Evolutionary conservation across 1,284 basidiomycete species (phyloP), one percentile per base, ranked within the genome.

Genomic region (Omphalotus olearius): DNA sequence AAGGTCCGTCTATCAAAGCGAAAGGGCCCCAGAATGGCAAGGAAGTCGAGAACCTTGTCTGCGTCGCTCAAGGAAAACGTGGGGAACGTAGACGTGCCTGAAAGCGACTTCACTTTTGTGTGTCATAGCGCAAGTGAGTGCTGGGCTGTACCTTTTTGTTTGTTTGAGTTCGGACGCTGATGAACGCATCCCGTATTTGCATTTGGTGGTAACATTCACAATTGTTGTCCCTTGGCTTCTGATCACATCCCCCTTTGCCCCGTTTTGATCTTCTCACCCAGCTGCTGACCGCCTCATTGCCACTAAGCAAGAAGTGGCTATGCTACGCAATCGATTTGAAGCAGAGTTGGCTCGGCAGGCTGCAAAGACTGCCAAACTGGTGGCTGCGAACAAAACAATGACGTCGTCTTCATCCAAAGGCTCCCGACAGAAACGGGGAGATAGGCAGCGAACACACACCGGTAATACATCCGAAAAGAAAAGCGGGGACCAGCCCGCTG

Each of bases 61-160:
- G 13, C 6, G 44, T 39, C 28, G 44, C 17, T 47, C 14, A 41
- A 45, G 38, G 52, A 47, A 10, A 42, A 37, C 14, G 53, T 23
- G 23, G 33, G 28, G 14, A n/a, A 30, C 4, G 47, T 47, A 10
- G n/a, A 44, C 16, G 41, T 57, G 5, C 77, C 83, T 20, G 59
- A 67, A 47, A 54, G 63, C 56, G 69, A 73, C 30, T 91, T 90
- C 63, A 72, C 72, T 37, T 88, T 85, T 66, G 64, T 69, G 46
- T 82, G 73, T 65, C 70, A 74, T 51, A 83, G 80, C 67, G 71
- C 78, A 58, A 85, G 88, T 91, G 72, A 83, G 88, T 87, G 59
- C 62, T 41, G 50, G 59, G 59, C 61, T 41, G 50, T 60, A 40
- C 44, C 64, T 57, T 57, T 58, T 53, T 59, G 56, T 56, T 56